Conservation (phyloP, 768 basidiomycete genomes). For the Pluteus cervinus region DNA sequence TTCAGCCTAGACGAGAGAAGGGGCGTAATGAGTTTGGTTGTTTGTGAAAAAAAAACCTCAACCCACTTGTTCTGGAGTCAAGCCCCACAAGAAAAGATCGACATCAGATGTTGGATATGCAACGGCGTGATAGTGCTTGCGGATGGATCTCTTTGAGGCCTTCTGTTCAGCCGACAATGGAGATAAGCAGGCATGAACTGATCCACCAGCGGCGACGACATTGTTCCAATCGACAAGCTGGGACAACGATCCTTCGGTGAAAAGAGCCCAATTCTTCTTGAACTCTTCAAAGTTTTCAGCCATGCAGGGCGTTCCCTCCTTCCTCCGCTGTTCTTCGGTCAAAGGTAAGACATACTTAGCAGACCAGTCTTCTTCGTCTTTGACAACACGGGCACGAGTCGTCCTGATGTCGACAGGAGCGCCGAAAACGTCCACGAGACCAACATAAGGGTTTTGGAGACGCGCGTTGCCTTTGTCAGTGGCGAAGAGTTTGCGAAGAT, state of each 20-base stretch:
- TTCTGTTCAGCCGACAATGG: conserved; percentile 44
- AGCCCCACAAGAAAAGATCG: conserved; percentile 57
- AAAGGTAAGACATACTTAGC: conserved; percentile 34
- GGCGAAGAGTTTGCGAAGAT: conserved; percentile 3
- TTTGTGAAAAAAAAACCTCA: background rate
- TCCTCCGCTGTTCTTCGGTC: conserved; percentile 33
- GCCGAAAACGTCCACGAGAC: conserved; percentile 4
- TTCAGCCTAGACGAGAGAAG: conserved; percentile 36
- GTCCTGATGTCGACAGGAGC: conserved; percentile 6
- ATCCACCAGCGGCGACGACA: conserved; percentile 56
- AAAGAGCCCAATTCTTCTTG: conserved; percentile 58
- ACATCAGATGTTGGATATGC: conserved; percentile 59
- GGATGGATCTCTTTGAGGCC: conserved; percentile 48
- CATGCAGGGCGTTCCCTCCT: conserved; percentile 45
- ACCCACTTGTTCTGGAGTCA: conserved; percentile 46
- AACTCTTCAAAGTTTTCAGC: conserved; percentile 48
- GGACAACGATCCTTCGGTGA: conserved; percentile 55
- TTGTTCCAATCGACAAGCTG: conserved; percentile 59
- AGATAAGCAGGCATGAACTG: conserved; percentile 50
- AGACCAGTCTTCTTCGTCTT: conserved; percentile 3
- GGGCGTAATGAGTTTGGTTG: background rate
- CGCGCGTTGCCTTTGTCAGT: conserved; percentile 1
- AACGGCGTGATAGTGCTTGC: conserved; percentile 50
- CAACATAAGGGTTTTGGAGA: conserved; percentile 4
- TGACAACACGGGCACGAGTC: conserved; percentile 5